Conservation (phyloP, 148 eudicot species). For the Vaccinium corymbosum region DNA sequence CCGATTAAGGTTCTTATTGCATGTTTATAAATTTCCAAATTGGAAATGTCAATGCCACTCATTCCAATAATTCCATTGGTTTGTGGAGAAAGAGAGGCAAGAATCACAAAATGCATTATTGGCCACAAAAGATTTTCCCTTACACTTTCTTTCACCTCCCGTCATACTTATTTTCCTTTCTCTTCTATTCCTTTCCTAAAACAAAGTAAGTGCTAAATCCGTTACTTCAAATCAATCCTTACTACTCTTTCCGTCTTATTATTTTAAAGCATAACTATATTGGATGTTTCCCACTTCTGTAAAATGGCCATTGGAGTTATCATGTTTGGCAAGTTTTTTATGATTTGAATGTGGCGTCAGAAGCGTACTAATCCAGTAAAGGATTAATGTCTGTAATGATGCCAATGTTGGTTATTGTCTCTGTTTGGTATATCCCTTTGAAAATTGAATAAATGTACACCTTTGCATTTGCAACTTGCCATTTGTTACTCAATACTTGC, state of each 20-base stretch:
- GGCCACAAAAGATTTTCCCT: not conserved
- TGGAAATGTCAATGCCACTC: not conserved
- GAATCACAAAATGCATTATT: not conserved
- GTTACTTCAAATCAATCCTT: not conserved
- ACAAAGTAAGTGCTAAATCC: not conserved
- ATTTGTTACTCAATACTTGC: not conserved
- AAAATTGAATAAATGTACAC: not conserved
- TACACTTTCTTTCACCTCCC: not conserved
- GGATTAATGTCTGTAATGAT: not conserved
- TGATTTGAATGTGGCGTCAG: not conserved
- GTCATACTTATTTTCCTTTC: not conserved
- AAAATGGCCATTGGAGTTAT: not conserved
- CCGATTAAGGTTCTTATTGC: not conserved
- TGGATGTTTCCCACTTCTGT: not conserved
- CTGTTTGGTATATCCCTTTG: not conserved
- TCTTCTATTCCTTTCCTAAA: not conserved
- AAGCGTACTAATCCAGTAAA: not conserved
- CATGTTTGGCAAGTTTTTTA: not conserved
- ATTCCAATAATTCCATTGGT: not conserved
- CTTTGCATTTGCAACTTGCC: not conserved
- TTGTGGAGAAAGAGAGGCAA: not conserved
- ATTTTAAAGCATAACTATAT: not conserved
- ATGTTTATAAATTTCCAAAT: not conserved
- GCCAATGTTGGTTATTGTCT: slow-evolving; percentile 12
- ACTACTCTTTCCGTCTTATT: not conserved